A percentile compares a stretch with the other conserved stretches of the same genome.
Evolutionary conservation across 306 rosid genomes (phyloP).

Genomic region (Glycyrrhiza uralensis): DNA sequence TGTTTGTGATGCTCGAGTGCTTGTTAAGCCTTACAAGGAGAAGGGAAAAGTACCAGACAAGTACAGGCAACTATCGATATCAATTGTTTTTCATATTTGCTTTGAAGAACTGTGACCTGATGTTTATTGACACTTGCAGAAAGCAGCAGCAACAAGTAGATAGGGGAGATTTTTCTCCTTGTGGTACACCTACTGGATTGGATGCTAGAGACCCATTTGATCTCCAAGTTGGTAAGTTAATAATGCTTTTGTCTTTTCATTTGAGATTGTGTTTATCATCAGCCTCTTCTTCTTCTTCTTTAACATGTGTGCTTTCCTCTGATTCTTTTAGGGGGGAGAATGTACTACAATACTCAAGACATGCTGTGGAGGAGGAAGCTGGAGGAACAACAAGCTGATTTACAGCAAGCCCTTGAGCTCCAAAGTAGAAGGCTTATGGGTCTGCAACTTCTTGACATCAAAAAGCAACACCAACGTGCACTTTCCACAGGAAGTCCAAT

Average conservation of each 20-base stretch:
- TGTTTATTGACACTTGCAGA: constrained; percentile 44
- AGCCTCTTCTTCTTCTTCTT: not conserved
- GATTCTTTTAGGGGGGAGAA: constrained; percentile 57
- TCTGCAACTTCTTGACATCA: constrained; percentile 81
- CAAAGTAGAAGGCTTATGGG: constrained; percentile 80
- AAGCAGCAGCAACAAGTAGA: constrained; percentile 76
- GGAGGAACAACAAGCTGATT: constrained; percentile 88
- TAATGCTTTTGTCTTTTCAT: not conserved
- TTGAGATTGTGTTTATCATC: not conserved
- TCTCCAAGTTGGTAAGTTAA: constrained; percentile 73
- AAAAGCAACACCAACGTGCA: constrained; percentile 72
- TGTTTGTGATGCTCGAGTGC: constrained; percentile 96
- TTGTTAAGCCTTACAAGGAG: constrained; percentile 99
- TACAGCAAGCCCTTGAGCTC: constrained; percentile 80
- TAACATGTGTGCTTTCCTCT: not conserved
- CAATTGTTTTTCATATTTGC: not conserved
- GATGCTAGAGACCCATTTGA: constrained; percentile 80
- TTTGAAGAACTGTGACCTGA: constrained; percentile 20
- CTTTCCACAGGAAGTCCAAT: constrained; percentile 67
- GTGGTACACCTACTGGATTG: constrained; percentile 87
- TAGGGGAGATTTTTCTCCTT: constrained; percentile 86
- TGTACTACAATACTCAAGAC: constrained; percentile 82
- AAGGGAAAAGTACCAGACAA: constrained; percentile 96
- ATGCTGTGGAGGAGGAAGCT: constrained; percentile 78
- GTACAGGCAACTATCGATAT: constrained; percentile 56